Evolutionary conservation across 1,284 basidiomycete genomes (phyloP).

Genomic region (Trichosporon faecale): DNA sequence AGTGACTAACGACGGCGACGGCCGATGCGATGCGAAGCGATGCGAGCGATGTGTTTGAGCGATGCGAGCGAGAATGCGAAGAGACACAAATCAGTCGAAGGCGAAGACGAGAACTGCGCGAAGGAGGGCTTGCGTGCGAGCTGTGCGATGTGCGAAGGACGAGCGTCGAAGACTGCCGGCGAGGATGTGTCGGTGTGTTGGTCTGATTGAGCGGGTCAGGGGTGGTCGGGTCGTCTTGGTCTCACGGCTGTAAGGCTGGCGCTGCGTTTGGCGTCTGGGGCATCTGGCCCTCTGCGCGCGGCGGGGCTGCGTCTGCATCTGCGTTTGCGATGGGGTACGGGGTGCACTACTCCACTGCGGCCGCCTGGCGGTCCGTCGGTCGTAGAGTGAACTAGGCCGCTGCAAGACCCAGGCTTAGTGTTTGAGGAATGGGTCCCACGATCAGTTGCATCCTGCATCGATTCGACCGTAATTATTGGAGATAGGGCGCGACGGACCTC

Average conservation of each 20-base stretch:
- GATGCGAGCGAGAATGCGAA: background rate
- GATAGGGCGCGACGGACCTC: constrained; percentile 5
- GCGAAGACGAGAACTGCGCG: background rate
- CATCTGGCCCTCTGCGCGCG: background rate
- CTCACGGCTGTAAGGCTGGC: background rate
- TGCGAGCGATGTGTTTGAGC: too few relatives aligned
- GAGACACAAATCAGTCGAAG: background rate
- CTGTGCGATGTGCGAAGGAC: background rate
- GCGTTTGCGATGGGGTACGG: background rate
- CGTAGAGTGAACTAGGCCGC: background rate
- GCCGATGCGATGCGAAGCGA: background rate
- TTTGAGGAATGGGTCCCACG: constrained; percentile 2
- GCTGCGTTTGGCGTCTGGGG: background rate
- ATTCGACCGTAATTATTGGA: background rate
- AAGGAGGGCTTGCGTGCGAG: background rate
- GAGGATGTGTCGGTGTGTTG: background rate
- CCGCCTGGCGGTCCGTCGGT: background rate
- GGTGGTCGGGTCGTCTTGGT: background rate
- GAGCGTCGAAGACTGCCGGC: background rate
- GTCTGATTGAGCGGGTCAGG: background rate
- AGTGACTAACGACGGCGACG: background rate
- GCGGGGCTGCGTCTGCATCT: background rate
- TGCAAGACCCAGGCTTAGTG: background rate
- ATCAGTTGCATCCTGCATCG: background rate
- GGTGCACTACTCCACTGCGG: background rate